Percentiles rank a stretch among this genome's conserved stretches.
Conservation (phyloP, 352 stramenopile species). For the Phytophthora idaei region DNA sequence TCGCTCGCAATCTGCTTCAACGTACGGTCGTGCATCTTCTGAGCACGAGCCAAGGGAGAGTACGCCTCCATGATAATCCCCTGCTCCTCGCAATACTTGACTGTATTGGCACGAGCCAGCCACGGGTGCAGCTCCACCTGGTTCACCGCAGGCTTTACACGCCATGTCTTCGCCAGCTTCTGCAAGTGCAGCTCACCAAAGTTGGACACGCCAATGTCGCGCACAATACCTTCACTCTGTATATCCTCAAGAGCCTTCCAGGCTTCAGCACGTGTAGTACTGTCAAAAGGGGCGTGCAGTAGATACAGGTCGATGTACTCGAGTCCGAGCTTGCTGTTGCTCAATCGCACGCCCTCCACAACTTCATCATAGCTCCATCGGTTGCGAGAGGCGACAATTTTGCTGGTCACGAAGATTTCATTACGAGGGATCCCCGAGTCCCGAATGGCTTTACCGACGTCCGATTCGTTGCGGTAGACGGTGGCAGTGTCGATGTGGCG, state of each 20-base stretch:
- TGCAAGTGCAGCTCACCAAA: constrained; percentile 72
- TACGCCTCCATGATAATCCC: constrained; percentile 64
- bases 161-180: constrained; percentile 66
- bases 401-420: constrained; percentile 87
- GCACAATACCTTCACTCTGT: constrained; percentile 59
- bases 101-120: constrained; percentile 59
- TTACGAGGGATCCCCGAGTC: constrained; percentile 80
- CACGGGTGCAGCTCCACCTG: constrained; percentile 85
- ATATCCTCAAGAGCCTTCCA: constrained; percentile 64
- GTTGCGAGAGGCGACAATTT: constrained; percentile 42
- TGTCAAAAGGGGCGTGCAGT: constrained; percentile 69
- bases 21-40: constrained; percentile 43
- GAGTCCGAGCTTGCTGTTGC: constrained; percentile 62
- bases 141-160: constrained; percentile 71
- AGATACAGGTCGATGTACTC: constrained; percentile 88
- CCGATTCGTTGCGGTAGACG: constrained; percentile 88
- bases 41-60: constrained; percentile 53
- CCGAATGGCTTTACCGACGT: constrained; percentile 74
- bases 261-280: constrained; percentile 48
- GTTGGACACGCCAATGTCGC: constrained; percentile 91
- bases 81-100: constrained; percentile 61
- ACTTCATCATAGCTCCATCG: constrained; percentile 77
- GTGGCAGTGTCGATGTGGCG: constrained; percentile 90
- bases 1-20: constrained; percentile 49
- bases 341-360: constrained; percentile 52